Evolutionary conservation across 441 rosid species (phyloP), one percentile per base, ranked within the genome.

Genomic region (Syzygium syzygioides): DNA sequence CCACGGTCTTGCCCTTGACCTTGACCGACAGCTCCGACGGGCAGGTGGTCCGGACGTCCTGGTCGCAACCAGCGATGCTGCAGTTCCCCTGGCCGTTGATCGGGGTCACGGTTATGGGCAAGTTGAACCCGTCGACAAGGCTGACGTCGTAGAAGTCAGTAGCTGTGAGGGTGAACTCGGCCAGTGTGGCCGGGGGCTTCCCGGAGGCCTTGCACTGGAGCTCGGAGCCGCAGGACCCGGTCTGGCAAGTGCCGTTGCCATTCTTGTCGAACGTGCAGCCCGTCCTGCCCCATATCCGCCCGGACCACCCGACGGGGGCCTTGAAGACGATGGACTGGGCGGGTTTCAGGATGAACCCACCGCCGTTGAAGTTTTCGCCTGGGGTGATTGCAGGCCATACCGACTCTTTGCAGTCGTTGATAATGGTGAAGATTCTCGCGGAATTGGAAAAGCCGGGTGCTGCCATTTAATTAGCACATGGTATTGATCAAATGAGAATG

Each of bases 341-440:
- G 9, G 98, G 6, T 90, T 94, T 95, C 7, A 98, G 88, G 37
- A 79, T 85, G 85, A 97, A 93, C 68, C 99, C 98, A 12, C 99
- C 98, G 0, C 95, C 97, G 26, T 93, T 91, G 93, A 95, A 96
- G 91, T 91, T 92, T 1, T 96, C 99, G 1, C 98, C 99, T 0
- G 97, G 99, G 34, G 92, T 93, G 17, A 97, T 90, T 32, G 91
- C 99, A 1, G 99, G 99, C 99, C 99, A 98, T 59, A 98, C 41
- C 28, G 92, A 93, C 87, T 97, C 96, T 68, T 93, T 91, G 91
- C 99, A 98, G 30, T 90, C 50, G 92, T 97, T 98, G 62, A 95
- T 87, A 18, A 98, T 93, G 54, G 99, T 98, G 89, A 97, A 96
- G 48, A 93, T 60, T 90, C 99, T 85, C 10, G 94, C 93, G 34